Evolutionary conservation across 2,329 filamentous ascomycete genomes (phyloP).

Genomic region (Teratosphaeria epicoccoides): DNA sequence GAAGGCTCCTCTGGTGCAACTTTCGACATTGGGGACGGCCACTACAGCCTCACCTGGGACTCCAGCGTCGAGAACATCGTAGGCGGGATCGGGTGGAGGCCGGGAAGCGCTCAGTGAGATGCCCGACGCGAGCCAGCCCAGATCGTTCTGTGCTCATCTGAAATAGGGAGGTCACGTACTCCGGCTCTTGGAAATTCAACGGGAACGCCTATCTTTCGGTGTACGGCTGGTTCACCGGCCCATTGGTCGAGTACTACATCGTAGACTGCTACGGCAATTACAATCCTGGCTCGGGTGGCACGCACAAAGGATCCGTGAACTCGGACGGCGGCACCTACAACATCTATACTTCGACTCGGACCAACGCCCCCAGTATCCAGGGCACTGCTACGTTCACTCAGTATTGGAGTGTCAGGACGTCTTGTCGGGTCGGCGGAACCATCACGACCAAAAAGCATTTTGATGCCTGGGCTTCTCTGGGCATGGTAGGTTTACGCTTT

Average conservation of each 20-base stretch:
- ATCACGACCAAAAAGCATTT: constrained; percentile 34
- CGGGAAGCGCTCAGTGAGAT: constrained; percentile 1
- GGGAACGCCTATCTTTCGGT: constrained; percentile 41
- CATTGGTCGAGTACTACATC: constrained; percentile 49
- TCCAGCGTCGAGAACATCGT: constrained; percentile 5
- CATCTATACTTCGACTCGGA: not conserved
- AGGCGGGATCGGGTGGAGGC: constrained; percentile 3
- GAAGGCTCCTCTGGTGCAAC: constrained; percentile 5
- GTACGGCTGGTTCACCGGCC: constrained; percentile 45
- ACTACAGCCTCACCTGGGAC: constrained; percentile 6
- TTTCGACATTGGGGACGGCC: constrained; percentile 5
- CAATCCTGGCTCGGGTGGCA: constrained; percentile 33
- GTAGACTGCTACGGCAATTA: constrained; percentile 44
- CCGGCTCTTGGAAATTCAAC: constrained; percentile 8
- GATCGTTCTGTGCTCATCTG: not conserved
- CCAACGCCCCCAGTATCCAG: constrained; percentile 38
- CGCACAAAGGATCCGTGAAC: constrained; percentile 40
- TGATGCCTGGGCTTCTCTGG: not conserved
- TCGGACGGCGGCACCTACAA: constrained; percentile 1
- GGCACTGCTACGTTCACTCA: constrained; percentile 43
- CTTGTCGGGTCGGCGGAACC: constrained; percentile 41
- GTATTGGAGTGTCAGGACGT: constrained; percentile 43
- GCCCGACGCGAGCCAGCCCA: not conserved
- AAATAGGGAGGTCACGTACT: constrained; percentile 9
- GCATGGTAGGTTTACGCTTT: not conserved